Conservation (phyloP, 306 rosid genomes). For the Quercus wislizeni region DNA sequence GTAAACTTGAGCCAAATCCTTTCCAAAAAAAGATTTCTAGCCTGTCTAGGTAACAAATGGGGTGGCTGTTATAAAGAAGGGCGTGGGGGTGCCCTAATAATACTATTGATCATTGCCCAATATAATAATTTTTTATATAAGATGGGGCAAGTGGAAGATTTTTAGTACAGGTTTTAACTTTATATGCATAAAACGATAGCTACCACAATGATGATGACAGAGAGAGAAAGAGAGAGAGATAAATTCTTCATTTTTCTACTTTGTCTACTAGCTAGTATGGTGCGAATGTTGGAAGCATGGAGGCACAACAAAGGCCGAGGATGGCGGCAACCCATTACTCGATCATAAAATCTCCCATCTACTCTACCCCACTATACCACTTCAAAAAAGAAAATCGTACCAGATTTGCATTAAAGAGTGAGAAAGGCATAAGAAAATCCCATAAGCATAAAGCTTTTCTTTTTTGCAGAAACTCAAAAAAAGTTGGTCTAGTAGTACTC, state of each 20-base stretch:
- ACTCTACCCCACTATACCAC: slow-evolving; percentile 23
- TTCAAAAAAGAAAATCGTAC: neutral
- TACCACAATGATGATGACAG: slow-evolving; percentile 39
- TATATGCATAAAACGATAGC: slow-evolving; percentile 49
- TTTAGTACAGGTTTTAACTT: slow-evolving; percentile 24
- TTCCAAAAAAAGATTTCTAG: neutral
- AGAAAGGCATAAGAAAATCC: neutral
- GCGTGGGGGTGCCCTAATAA: neutral
- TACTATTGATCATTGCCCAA: slow-evolving; percentile 1
- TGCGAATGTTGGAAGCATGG: slow-evolving; percentile 97
- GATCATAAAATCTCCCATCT: slow-evolving; percentile 37
- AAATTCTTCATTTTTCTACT: slow-evolving; percentile 14
- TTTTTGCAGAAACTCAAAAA: slow-evolving; percentile 9
- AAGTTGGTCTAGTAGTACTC: neutral
- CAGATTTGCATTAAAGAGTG: neutral
- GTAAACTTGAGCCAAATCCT: neutral
- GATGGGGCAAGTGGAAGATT: slow-evolving; percentile 10
- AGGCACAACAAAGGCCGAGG: slow-evolving; percentile 68
- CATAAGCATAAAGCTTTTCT: slow-evolving; percentile 2
- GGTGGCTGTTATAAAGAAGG: neutral
- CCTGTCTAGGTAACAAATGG: neutral
- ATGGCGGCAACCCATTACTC: slow-evolving; percentile 76
- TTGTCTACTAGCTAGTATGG: slow-evolving; percentile 53
- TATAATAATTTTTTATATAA: neutral
- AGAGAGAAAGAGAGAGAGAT: slow-evolving; percentile 13